These are phyloP conservation scores for Geotrichum siamense DNA, from an alignment of 1,139 yeast species.

Conservation along the genomic window DNA sequence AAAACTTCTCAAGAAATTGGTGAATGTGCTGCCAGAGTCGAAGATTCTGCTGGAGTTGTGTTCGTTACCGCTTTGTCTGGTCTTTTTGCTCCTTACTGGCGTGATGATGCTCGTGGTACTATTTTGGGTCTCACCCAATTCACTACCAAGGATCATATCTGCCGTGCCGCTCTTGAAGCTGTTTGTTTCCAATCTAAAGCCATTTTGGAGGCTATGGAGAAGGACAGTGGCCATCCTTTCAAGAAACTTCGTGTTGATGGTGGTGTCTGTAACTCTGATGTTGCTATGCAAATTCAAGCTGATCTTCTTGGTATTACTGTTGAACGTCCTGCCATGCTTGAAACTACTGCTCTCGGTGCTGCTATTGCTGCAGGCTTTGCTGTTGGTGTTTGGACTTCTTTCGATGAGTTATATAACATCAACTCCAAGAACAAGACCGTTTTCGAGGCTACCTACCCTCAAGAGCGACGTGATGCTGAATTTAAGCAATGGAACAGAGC, in stretches of 20 bases:
- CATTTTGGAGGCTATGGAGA: conserved; percentile 81
- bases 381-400: conserved; percentile 65
- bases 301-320: conserved; percentile 83
- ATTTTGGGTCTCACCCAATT: conserved; percentile 89
- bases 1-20: conserved; percentile 83
- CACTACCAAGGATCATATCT: conserved; percentile 80
- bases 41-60: conserved; percentile 83
- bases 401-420: conserved; percentile 51
- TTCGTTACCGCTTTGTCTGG: conserved; percentile 96
- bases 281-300: conserved; percentile 90
- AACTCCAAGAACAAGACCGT: conserved; percentile 38
- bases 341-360: conserved; percentile 94
- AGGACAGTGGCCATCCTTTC: conserved; percentile 59
- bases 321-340: conserved; percentile 71
- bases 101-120: conserved; percentile 85
- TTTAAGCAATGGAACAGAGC: conserved; percentile 83
- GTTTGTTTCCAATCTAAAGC: conserved; percentile 92
- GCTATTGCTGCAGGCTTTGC: conserved; percentile 93
- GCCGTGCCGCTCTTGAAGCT: conserved; percentile 92
- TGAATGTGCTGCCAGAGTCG: conserved; percentile 76
- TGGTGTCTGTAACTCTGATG: conserved; percentile 89
- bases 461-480: conserved; percentile 51
- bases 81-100: conserved; percentile 94
- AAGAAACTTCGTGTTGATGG: conserved; percentile 70
- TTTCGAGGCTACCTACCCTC: conserved; percentile 55